Conservation (phyloP, 805 yeast genomes). For the Metschnikowia arizonensis region DNA sequence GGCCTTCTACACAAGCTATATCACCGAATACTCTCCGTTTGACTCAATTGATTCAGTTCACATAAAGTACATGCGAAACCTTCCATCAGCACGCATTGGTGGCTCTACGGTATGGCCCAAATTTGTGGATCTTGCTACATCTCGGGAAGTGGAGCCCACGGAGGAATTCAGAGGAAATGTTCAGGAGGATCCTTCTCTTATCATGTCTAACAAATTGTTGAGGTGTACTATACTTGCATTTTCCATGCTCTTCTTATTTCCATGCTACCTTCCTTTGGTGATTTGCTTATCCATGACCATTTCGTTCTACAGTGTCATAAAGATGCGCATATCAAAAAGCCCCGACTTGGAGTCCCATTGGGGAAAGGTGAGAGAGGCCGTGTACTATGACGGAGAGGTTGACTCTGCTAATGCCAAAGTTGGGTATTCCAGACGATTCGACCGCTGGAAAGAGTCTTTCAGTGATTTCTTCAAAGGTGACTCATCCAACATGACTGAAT, state of each 20-base stretch:
- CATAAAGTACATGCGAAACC: slow-evolving; percentile 44
- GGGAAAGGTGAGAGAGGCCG: slow-evolving; percentile 29
- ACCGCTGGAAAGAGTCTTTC: slow-evolving; percentile 23
- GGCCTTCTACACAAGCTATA: slow-evolving; percentile 78
- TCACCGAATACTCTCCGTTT: slow-evolving; percentile 72
- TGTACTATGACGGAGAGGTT: slow-evolving; percentile 28
- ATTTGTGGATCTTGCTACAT: slow-evolving; percentile 47
- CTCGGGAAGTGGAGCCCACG: slow-evolving; percentile 18
- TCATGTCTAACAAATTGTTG: slow-evolving; percentile 27
- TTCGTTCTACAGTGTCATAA: slow-evolving; percentile 39
- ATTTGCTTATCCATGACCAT: slow-evolving; percentile 33
- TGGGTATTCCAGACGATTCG: slow-evolving; percentile 28
- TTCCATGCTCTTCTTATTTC: slow-evolving; percentile 32
- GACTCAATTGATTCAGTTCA: slow-evolving; percentile 48
- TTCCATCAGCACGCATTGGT: slow-evolving; percentile 40
- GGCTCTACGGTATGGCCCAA: slow-evolving; percentile 40
- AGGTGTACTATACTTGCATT: slow-evolving; percentile 23
- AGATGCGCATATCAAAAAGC: slow-evolving; percentile 24
- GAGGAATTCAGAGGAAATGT: slow-evolving; percentile 21
- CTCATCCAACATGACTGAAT: slow-evolving; percentile 35
- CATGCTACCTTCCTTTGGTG: slow-evolving; percentile 50
- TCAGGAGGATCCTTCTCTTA: slow-evolving; percentile 38
- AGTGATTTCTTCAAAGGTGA: slow-evolving; percentile 41
- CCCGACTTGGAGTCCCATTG: slow-evolving; percentile 31
- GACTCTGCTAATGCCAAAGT: slow-evolving; percentile 30